phyloP scores from a whole-genome alignment of 441 rosid genomes.

The Aleurites moluccanus region DNA sequence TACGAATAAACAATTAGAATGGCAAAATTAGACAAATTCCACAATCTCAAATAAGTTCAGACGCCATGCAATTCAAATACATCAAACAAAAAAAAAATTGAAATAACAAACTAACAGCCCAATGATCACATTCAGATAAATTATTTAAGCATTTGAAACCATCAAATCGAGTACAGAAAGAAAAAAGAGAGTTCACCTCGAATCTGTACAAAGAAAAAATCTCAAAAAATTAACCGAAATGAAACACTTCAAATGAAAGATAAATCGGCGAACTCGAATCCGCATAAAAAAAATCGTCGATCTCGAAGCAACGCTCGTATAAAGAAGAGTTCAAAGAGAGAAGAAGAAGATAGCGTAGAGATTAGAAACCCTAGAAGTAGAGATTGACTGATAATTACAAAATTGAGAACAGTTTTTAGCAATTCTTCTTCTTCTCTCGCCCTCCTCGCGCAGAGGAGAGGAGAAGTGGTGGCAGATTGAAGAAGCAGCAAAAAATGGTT shows the following conservation, averaged over 20 bases:
- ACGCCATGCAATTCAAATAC: slow-evolving; percentile 17
- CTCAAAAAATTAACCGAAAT: slow-evolving; percentile 1
- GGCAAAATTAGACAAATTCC: neutral
- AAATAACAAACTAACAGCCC: neutral
- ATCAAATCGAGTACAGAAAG: neutral
- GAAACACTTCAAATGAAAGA: neutral
- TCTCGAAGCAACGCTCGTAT: slow-evolving; percentile 23
- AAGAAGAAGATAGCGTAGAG: neutral
- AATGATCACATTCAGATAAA: slow-evolving; percentile 1
- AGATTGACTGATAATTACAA: neutral
- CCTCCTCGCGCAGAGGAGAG: slow-evolving; percentile 25
- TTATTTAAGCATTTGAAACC: neutral
- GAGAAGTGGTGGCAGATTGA: slow-evolving; percentile 22
- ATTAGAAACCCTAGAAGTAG: slow-evolving; percentile 24
- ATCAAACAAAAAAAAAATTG: neutral
- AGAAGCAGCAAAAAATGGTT: slow-evolving; percentile 22
- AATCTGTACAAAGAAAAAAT: neutral
- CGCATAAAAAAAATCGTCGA: slow-evolving; percentile 8
- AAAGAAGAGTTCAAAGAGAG: neutral
- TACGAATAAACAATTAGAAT: neutral
- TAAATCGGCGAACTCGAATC: slow-evolving; percentile 20
- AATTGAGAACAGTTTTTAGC: neutral
- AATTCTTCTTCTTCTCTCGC: slow-evolving; percentile 18
- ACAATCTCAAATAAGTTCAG: neutral
- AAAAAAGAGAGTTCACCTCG: neutral